Conservation (phyloP, 306 rosid genomes). For the Inga leiocalycina region DNA sequence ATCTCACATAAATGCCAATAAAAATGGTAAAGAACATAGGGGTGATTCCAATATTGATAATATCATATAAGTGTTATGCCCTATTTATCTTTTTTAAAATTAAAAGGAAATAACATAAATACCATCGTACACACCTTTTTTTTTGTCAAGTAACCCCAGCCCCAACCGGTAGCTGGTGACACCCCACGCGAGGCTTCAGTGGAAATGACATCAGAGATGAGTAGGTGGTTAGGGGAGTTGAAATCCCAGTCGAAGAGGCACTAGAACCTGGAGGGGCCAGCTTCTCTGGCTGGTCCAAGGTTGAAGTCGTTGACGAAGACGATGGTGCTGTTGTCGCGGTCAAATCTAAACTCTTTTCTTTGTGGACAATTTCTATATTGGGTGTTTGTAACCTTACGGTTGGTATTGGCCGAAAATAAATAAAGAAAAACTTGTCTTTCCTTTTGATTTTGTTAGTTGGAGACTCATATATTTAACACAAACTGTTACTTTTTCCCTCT, state of each 20-base stretch:
- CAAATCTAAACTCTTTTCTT: constrained; percentile 27
- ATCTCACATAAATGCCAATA: too few species aligned
- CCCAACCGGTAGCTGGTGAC: too few species aligned
- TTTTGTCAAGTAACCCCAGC: too few species aligned
- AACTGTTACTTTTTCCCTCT: neutral
- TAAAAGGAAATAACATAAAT: too few species aligned
- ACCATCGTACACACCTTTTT: too few species aligned
- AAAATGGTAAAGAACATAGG: too few species aligned
- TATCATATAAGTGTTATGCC: too few species aligned
- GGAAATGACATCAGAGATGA: constrained; percentile 51
- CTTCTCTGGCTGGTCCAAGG: constrained; percentile 47
- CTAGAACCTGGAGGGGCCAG: constrained; percentile 46
- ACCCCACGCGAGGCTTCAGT: neutral
- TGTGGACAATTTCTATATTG: neutral
- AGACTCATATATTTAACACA: neutral
- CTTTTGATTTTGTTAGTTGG: neutral
- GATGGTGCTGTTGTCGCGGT: constrained; percentile 67
- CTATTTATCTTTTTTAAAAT: too few species aligned
- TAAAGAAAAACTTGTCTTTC: neutral
- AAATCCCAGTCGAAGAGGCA: constrained; percentile 80
- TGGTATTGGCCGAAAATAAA: constrained; percentile 51
- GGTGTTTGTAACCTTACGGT: constrained; percentile 26
- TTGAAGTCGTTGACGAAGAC: constrained; percentile 77
- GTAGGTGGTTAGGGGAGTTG: constrained; percentile 34
- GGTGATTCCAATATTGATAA: too few species aligned